Conservation (phyloP, 345 rosid species). For the Rhodomyrtus tomentosa region DNA sequence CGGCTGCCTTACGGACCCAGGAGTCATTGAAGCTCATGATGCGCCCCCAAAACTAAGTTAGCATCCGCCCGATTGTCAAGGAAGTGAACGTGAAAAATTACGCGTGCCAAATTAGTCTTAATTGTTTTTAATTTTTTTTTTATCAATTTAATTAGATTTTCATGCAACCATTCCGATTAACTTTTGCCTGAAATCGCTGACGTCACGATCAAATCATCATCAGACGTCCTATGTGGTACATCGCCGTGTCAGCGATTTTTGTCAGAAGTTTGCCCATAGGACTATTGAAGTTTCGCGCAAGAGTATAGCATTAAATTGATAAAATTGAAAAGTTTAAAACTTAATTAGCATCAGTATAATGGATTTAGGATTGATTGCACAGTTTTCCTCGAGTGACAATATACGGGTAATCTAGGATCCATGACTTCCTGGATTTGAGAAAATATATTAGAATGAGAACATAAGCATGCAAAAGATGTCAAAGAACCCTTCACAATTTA, state of each 20-base stretch:
- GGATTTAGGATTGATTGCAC: not conserved
- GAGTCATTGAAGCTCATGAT: not conserved
- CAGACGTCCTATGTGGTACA: fast-evolving
- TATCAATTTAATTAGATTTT: not conserved
- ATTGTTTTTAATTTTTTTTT: not conserved
- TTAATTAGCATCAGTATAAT: not conserved
- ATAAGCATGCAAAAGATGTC: not conserved
- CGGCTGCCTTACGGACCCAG: not conserved
- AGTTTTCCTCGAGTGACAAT: not conserved
- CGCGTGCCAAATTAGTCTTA: not conserved
- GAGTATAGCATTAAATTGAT: not conserved
- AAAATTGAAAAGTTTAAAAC: not conserved
- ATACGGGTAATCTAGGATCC: not conserved
- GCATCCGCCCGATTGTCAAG: not conserved
- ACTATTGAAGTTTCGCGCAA: no score
- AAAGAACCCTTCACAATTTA: not conserved
- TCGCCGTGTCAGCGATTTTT: fast-evolving
- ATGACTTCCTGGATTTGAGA: not conserved
- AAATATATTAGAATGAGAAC: not conserved
- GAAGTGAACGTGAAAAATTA: not conserved
- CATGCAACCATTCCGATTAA: fast-evolving
- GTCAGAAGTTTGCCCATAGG: fast-evolving
- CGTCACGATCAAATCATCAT: not conserved
- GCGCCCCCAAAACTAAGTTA: not conserved
- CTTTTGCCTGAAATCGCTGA: fast-evolving